phyloP scores from a whole-genome alignment of 2,329 filamentous ascomycete genomes.

The Neonectria hederae region DNA sequence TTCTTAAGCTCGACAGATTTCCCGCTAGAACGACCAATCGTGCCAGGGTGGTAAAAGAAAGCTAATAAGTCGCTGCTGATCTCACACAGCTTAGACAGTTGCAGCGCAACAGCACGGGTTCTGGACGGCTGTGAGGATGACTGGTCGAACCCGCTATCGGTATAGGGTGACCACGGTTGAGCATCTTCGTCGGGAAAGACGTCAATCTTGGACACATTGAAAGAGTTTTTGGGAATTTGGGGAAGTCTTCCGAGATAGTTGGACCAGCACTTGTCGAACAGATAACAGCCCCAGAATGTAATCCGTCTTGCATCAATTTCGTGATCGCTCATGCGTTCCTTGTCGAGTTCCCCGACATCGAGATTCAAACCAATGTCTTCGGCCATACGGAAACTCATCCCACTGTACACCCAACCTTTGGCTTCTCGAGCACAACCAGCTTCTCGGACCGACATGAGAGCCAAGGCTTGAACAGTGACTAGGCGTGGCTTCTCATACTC shows the following conservation, averaged over 20 bases:
- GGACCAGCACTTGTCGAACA: conserved; percentile 99
- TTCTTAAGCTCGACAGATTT: conserved; percentile 91
- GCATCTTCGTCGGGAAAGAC: conserved; percentile 91
- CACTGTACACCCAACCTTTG: conserved; percentile 97
- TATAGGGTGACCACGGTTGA: conserved; percentile 87
- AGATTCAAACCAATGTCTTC: conserved; percentile 93
- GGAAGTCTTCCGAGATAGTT: conserved; percentile 94
- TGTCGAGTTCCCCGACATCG: conserved; percentile 74
- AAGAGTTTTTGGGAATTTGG: conserved; percentile 81
- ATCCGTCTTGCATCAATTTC: conserved; percentile 90
- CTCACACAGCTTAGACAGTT: conserved; percentile 86
- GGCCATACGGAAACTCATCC: conserved; percentile 98
- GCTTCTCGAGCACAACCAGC: conserved; percentile 93
- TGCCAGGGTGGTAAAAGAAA: conserved; percentile 88
- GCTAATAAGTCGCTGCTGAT: conserved; percentile 91
- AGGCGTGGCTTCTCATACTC: conserved; percentile 90
- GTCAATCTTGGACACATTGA: conserved; percentile 88
- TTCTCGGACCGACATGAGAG: conserved; percentile 95
- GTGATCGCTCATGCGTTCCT: conserved; percentile 73
- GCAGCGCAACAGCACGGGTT: conserved; percentile 82
- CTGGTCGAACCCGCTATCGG: conserved; percentile 80
- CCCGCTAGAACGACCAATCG: conserved; percentile 70
- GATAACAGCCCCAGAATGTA: conserved; percentile 97
- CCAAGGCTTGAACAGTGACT: conserved; percentile 91
- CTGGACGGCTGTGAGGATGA: conserved; percentile 81